phyloP scores from a whole-genome alignment of 2,329 filamentous ascomycete species.

The Cercospora sesami region DNA sequence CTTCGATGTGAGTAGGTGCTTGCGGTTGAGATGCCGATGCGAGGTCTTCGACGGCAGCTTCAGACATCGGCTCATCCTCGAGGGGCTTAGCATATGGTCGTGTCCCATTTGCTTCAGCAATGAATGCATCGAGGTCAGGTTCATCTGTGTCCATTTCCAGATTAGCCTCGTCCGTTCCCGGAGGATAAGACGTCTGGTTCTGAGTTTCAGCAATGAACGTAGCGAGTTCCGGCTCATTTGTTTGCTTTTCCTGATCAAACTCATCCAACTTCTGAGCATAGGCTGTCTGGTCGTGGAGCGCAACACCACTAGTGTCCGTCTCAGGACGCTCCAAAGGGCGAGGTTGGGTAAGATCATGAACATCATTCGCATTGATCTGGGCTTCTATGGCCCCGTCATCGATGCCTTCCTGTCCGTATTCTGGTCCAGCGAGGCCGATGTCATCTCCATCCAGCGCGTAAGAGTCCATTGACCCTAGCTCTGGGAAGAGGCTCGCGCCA shows the following conservation, averaged over 20 bases:
- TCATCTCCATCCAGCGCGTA: conserved; percentile 1
- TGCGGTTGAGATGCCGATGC: neutral
- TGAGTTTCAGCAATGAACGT: neutral
- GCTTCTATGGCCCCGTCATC: neutral
- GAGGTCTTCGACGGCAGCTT: neutral
- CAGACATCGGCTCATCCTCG: neutral
- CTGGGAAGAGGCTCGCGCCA: neutral
- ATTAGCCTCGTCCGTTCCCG: neutral
- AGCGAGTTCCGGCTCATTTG: neutral
- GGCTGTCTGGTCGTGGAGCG: neutral
- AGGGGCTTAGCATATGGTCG: neutral
- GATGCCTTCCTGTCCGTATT: conserved; percentile 9
- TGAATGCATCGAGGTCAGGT: conserved; percentile 2
- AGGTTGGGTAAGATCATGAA: neutral
- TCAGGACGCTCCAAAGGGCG: neutral
- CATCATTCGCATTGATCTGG: neutral
- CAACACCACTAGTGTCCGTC: neutral
- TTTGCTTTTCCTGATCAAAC: neutral
- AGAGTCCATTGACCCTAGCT: neutral
- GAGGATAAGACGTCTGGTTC: neutral
- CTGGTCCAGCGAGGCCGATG: neutral
- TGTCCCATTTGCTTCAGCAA: conserved; percentile 7
- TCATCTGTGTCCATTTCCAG: neutral
- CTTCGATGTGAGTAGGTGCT: neutral
- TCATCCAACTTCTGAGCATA: neutral